Conservation (phyloP, 441 rosid species). For the Adansonia gregorii region DNA sequence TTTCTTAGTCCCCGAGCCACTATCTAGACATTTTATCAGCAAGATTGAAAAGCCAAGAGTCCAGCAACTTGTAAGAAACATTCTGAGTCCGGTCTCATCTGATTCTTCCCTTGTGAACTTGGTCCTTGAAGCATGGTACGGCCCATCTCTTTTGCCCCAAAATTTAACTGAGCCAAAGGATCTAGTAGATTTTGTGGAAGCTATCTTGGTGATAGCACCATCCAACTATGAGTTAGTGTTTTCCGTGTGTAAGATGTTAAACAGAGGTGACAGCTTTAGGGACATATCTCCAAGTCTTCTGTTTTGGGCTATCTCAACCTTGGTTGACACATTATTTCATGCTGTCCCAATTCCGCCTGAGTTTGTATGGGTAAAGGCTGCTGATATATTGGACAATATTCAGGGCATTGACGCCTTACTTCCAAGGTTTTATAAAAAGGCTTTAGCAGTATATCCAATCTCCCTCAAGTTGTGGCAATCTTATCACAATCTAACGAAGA, state of each 20-base stretch:
- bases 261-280: slow-evolving; percentile 29
- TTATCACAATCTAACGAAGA: slow-evolving; percentile 38
- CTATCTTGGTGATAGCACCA: slow-evolving; percentile 63
- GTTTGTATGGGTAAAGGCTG: slow-evolving; percentile 77
- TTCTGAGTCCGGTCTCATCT: slow-evolving; percentile 61
- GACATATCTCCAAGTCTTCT: slow-evolving; percentile 47
- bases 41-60: slow-evolving; percentile 62
- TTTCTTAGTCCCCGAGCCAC: slow-evolving; percentile 48
- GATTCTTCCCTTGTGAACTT: slow-evolving; percentile 56
- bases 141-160: slow-evolving; percentile 73
- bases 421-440: slow-evolving; percentile 66
- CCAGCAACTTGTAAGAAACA: slow-evolving; percentile 56
- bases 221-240: slow-evolving; percentile 70
- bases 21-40: slow-evolving; percentile 68
- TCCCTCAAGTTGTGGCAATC: slow-evolving; percentile 70
- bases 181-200: slow-evolving; percentile 83
- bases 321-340: slow-evolving; percentile 60
- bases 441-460: slow-evolving; percentile 68
- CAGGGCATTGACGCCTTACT: slow-evolving; percentile 42
- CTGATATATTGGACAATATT: slow-evolving; percentile 48
- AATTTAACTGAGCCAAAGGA: slow-evolving; percentile 54
- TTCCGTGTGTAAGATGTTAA: slow-evolving; percentile 61
- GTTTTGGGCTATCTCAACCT: slow-evolving; percentile 72
- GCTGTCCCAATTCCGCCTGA: slow-evolving; percentile 87
- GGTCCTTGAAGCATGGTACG: slow-evolving; percentile 77